These are phyloP conservation scores for Persicaria maculosa DNA, from an alignment of 148 eudicot genomes.

Conservation along the genomic window DNA sequence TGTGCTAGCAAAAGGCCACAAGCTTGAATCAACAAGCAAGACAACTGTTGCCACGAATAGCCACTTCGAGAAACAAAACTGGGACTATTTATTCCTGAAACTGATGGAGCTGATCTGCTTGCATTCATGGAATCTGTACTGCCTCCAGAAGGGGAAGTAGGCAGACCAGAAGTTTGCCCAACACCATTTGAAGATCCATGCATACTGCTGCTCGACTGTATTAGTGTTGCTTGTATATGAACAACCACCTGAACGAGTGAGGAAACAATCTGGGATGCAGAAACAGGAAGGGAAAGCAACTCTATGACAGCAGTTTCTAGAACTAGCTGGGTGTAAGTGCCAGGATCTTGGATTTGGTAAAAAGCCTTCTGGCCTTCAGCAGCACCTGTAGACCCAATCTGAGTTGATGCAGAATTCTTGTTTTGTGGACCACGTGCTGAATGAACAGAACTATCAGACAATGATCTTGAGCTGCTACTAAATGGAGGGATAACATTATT, in stretches of 20 bases:
- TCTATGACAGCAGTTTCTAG: constrained; percentile 98
- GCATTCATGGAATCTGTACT: constrained; percentile 93
- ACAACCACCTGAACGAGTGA: constrained; percentile 78
- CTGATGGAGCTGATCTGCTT: constrained; percentile 50
- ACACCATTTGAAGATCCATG: constrained; percentile 56
- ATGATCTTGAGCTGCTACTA: constrained; percentile 49
- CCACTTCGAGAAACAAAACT: constrained; percentile 87
- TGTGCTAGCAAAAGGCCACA: constrained; percentile 96
- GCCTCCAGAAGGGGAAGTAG: constrained; percentile 98
- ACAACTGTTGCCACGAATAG: constrained; percentile 82
- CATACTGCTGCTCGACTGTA: constrained; percentile 72
- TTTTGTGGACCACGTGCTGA: constrained; percentile 38
- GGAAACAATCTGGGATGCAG: constrained; percentile 77
- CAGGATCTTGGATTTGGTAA: constrained; percentile 95
- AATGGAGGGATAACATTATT: constrained; percentile 84
- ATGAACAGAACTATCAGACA: constrained; percentile 38
- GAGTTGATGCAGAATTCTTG: constrained; percentile 46
- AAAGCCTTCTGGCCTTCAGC: constrained; percentile 78
- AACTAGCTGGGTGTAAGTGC: constrained; percentile 81
- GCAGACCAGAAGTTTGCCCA: constrained; percentile 64
- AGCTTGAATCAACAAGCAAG: constrained; percentile 96
- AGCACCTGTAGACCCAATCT: constrained; percentile 42
- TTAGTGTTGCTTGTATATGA: constrained; percentile 86
- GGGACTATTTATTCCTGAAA: constrained; percentile 61
- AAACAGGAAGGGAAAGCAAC: constrained; percentile 76